These are phyloP conservation scores for Cunninghamia lanceolata DNA, from an alignment of 75 land plant genomes.

Conservation along the genomic window DNA sequence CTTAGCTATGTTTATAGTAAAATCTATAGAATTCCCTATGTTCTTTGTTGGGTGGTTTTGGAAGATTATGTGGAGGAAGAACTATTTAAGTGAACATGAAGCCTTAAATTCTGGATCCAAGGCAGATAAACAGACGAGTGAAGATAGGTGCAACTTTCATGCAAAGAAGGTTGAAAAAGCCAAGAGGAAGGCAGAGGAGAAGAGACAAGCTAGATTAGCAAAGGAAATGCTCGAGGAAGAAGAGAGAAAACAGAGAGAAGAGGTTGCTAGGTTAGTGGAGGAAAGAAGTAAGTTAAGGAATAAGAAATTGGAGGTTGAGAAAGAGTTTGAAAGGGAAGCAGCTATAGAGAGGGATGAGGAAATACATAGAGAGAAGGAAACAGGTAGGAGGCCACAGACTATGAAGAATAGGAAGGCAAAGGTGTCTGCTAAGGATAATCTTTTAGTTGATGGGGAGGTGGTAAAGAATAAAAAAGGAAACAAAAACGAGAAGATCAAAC, in stretches of 20 bases:
- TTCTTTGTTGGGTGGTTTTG: slow-evolving; percentile 21
- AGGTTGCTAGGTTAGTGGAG: slow-evolving; percentile 41
- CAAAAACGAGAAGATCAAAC: slow-evolving; percentile 21
- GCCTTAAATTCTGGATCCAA: slow-evolving; percentile 1
- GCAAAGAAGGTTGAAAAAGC: slow-evolving; percentile 34
- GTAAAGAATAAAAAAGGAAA: slow-evolving; percentile 13
- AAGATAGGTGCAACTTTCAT: slow-evolving; percentile 13
- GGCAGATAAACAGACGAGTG: slow-evolving; percentile 17
- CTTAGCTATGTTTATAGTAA: slow-evolving; percentile 7
- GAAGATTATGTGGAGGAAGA: slow-evolving; percentile 23
- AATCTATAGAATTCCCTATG: slow-evolving; percentile 10
- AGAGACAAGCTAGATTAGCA: slow-evolving; percentile 35
- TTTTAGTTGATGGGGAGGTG: slow-evolving; percentile 10
- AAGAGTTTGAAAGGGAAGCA: slow-evolving; percentile 20
- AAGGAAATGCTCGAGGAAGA: slow-evolving; percentile 39
- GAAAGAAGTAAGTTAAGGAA: slow-evolving; percentile 44
- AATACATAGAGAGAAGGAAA: slow-evolving; percentile 23
- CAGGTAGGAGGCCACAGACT: slow-evolving; percentile 15
- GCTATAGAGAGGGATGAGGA: slow-evolving; percentile 23
- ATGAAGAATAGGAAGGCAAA: slow-evolving; percentile 21
- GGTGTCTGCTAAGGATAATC: slow-evolving; percentile 9
- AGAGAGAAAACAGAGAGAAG: slow-evolving; percentile 43
- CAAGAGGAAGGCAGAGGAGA: slow-evolving; percentile 44
- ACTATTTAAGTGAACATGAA: slow-evolving; percentile 7
- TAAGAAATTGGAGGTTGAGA: slow-evolving; percentile 30